Conservation (phyloP, 2,329 filamentous ascomycete species). For the Cladophialophora exuberans region DNA sequence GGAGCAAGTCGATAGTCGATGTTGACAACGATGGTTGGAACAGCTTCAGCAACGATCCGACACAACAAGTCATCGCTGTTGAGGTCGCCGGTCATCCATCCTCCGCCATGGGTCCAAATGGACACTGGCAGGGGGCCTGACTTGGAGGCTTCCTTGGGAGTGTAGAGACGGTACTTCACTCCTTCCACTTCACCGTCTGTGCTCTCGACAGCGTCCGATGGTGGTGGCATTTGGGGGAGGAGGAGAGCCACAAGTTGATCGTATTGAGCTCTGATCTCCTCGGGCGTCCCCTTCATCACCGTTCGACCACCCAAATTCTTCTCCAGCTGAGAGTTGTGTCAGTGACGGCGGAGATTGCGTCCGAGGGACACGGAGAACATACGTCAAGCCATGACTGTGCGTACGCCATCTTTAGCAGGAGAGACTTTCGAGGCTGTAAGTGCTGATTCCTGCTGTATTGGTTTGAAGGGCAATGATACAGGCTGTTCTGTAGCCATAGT, state of each 20-base stretch:
- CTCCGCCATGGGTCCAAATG: conserved; percentile 33
- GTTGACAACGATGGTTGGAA: conserved; percentile 40
- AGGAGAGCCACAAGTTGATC: conserved; percentile 27
- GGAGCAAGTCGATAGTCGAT: conserved; percentile 40
- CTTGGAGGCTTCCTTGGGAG: conserved; percentile 28
- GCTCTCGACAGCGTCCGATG: conserved; percentile 30
- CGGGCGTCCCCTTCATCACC: conserved; percentile 25
- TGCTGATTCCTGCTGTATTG: background rate
- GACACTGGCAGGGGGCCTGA: conserved; percentile 29
- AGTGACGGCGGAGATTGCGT: background rate
- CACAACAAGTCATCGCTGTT: conserved; percentile 43
- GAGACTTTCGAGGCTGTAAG: too few species aligned
- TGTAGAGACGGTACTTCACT: conserved; percentile 30
- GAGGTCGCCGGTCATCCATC: conserved; percentile 41
- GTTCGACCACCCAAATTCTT: conserved; percentile 27
- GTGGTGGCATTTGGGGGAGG: conserved; percentile 23
- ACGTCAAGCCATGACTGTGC: conserved; percentile 31
- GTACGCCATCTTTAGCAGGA: conserved; percentile 30
- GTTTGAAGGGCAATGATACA: background rate
- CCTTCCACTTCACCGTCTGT: conserved; percentile 30
- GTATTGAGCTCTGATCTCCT: conserved; percentile 27
- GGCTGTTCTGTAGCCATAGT: background rate
- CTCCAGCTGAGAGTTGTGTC: conserved; percentile 21
- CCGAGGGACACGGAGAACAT: background rate
- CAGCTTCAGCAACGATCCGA: conserved; percentile 36